These are phyloP conservation scores for Phytopythium oedochilum DNA, from an alignment of 352 stramenopile species.

Conservation along the genomic window DNA sequence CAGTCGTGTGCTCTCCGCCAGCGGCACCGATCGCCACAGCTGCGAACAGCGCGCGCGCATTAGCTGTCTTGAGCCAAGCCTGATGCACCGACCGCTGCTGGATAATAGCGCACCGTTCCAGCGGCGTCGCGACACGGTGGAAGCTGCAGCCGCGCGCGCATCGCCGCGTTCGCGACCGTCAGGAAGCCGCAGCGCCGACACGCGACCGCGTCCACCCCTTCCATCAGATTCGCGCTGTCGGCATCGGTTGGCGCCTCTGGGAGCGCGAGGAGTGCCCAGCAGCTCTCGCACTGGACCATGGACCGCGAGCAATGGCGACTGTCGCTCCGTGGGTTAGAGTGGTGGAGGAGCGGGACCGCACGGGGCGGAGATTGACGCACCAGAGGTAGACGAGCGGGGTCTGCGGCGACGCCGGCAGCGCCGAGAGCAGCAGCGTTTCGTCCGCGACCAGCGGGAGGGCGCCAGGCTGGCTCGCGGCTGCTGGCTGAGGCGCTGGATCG, in stretches of 20 bases:
- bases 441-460: background rate
- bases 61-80: background rate
- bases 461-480: background rate
- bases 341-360: too few species aligned
- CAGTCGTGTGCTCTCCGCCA: background rate
- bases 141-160: slow-evolving; percentile 4
- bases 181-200: slow-evolving; percentile 5
- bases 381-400: slow-evolving; percentile 6
- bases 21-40: slow-evolving; percentile 1
- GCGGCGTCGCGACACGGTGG: background rate
- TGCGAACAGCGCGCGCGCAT: background rate
- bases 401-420: background rate
- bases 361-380: too few species aligned
- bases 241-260: background rate
- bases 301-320: background rate
- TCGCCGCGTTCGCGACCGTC: background rate
- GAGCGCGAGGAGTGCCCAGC: background rate
- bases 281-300: slow-evolving; percentile 3
- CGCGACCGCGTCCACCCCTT: background rate
- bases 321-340: too few species aligned
- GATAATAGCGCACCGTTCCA: background rate
- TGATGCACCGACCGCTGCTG: too few species aligned
- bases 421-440: background rate
- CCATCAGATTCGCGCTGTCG: background rate
- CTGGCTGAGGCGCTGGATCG: background rate